Conservation (phyloP, 176 grass and related monocot genomes). For the Aegilops speltoides region DNA sequence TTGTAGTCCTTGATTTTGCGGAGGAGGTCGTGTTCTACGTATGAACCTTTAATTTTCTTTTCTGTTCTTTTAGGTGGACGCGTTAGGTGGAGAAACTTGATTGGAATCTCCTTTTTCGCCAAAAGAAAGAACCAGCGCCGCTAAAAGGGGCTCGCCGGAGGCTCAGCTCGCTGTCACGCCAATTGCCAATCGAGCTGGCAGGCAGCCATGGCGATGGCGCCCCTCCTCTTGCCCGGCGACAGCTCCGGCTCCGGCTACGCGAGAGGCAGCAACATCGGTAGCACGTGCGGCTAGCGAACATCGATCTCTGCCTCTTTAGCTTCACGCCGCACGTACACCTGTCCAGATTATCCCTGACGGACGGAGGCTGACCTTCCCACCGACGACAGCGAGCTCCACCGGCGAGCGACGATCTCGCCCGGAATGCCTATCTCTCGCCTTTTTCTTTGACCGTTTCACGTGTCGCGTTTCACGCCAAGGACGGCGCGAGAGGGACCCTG, state of each 20-base stretch:
- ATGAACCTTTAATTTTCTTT: background rate
- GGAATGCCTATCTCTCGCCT: background rate
- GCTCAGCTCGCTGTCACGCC: conserved; percentile 26
- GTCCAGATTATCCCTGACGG: conserved; percentile 15
- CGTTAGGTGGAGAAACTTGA: background rate
- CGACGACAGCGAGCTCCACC: conserved; percentile 23
- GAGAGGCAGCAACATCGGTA: background rate
- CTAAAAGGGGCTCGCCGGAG: background rate
- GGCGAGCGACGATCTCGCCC: background rate
- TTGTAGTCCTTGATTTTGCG: background rate
- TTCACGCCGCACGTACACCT: background rate
- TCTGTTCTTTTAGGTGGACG: background rate
- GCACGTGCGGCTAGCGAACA: conserved; percentile 34
- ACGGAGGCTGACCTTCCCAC: background rate
- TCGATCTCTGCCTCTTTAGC: too few species aligned
- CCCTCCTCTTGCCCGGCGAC: background rate
- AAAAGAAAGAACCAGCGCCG: background rate
- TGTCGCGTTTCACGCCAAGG: conserved; percentile 4
- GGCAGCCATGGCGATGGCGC: background rate
- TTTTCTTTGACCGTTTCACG: conserved; percentile 21
- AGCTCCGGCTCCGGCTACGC: background rate
- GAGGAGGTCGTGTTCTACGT: background rate
- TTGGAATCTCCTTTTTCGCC: background rate
- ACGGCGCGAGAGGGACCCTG: background rate
- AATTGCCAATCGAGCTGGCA: conserved; percentile 16